Evolutionary conservation across 2,329 filamentous ascomycete species (phyloP), one percentile per base, ranked within the genome.

Genomic region (Xylaria polymorpha): DNA sequence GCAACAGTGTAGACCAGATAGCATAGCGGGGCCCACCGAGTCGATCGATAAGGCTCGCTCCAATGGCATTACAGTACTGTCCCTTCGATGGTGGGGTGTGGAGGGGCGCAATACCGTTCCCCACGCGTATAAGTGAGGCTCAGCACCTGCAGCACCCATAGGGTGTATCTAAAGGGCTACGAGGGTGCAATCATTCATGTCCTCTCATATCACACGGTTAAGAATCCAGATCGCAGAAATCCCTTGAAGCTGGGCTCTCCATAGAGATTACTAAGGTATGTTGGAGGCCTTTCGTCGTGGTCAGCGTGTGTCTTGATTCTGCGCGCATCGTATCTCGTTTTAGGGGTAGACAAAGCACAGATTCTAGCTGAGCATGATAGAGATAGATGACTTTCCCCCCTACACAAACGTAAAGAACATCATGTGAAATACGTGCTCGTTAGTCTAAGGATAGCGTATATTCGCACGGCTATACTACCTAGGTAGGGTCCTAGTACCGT

Each of bases 361-460:
- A n/a, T 39, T 56, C n/a, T 7, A 8, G 7, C 32, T 22, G 9
- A 22, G 18, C 9, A 7, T 15, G 32, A 39, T 39, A 56, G 35
- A 39, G 32, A 39, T 39, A 56, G 35, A 39, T 39, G 25, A 51
- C 12, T 3, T 9, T 29, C 20, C 10, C 7, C 7, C 8, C 7
- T 32, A 15, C 15, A 50, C 5, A n/a, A 50, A 5, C 5, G 14
- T 22, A 32, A 32, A 51, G 15, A 8, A 37, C 32, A 6, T 9
- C 39, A 41, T 43, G 46, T 32, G 14, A 9, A n/a, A 37, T 53
- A 25, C 22, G 35, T 65, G 25, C 50, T 51, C 12, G 8, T 65
- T 50, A 29, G 37, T 44, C 44, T 60, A 44, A 59, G 35, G 18
- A 35, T 60, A 29, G 20, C 32, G 56, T 53, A 12, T 44, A 60